These are phyloP conservation scores for Handroanthus guayacan DNA, from an alignment of 257 asterid species.

Conservation along the genomic window DNA sequence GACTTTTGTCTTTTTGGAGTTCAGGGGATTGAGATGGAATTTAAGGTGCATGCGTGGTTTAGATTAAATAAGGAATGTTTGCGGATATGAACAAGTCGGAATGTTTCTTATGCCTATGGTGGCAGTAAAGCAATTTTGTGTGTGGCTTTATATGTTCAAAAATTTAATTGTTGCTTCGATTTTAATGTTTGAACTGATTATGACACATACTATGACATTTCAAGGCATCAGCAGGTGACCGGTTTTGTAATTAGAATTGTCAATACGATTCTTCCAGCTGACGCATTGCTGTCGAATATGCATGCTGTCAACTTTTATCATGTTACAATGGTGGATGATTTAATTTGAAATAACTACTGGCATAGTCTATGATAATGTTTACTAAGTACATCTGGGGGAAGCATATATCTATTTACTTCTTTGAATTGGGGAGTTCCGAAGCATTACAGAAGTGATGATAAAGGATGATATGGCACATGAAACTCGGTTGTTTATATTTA, in stretches of 20 bases:
- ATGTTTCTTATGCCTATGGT: neutral
- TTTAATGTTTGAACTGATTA: too few species aligned
- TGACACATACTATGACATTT: too few species aligned
- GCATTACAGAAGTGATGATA: neutral
- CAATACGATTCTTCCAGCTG: slow-evolving; percentile 15
- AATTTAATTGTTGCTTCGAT: neutral
- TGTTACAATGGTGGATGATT: neutral
- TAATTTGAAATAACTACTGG: neutral
- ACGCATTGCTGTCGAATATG: neutral
- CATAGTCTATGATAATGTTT: neutral
- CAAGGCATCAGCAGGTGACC: neutral
- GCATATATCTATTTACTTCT: neutral
- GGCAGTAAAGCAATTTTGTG: neutral
- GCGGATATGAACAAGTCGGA: neutral
- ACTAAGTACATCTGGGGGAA: neutral
- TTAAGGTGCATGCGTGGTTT: slow-evolving; percentile 17
- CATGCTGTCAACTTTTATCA: neutral
- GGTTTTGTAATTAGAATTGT: neutral
- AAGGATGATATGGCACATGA: neutral
- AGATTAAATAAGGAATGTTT: neutral
- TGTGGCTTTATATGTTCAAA: neutral
- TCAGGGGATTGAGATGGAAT: slow-evolving; percentile 7
- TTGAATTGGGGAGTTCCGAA: slow-evolving; percentile 12
- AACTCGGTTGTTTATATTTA: neutral
- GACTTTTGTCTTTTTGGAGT: neutral